These are phyloP conservation scores for Penium margaritaceum DNA, from an alignment of 139 green algal genomes.

Conservation along the genomic window DNA sequence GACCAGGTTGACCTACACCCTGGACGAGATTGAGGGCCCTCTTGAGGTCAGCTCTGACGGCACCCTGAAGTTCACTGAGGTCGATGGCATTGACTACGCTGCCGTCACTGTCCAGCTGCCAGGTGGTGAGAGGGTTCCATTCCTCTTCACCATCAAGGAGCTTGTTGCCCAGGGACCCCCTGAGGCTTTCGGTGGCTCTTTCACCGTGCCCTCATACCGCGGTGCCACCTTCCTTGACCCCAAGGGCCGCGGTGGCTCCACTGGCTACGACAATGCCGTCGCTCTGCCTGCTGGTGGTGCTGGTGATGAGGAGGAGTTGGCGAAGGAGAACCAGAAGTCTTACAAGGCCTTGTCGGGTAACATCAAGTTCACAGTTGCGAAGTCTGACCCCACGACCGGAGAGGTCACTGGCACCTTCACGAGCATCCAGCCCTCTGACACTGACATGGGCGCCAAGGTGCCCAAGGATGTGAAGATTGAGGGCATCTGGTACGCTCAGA, in stretches of 20 bases:
- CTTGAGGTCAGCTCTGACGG: conserved; percentile 58
- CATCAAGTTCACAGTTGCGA: conserved; percentile 87
- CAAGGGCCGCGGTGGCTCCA: conserved; percentile 92
- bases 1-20: conserved; percentile 96
- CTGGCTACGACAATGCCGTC: conserved; percentile 92
- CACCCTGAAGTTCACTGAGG: conserved; percentile 84
- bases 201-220: conserved; percentile 95
- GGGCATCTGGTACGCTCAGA: conserved; percentile 83
- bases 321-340: conserved; percentile 93
- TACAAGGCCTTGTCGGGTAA: conserved; percentile 63
- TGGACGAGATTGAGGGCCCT: conserved; percentile 67
- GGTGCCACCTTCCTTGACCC: conserved; percentile 98
- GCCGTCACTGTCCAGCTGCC: conserved; percentile 92
- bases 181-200: conserved; percentile 82
- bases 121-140: conserved; percentile 94
- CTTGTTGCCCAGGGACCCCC: conserved; percentile 80
- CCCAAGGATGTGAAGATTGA: conserved; percentile 99
- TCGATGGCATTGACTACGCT: conserved; percentile 97
- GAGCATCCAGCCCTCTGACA: conserved; percentile 96
- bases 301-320: conserved; percentile 75
- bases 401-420: conserved; percentile 97
- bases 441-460: conserved; percentile 92
- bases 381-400: conserved; percentile 75
- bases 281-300: conserved; percentile 73
- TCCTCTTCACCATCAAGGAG: conserved; percentile 99